Conservation (phyloP, 2,329 filamentous ascomycete species). For the Phaeosphaeria sp. region DNA sequence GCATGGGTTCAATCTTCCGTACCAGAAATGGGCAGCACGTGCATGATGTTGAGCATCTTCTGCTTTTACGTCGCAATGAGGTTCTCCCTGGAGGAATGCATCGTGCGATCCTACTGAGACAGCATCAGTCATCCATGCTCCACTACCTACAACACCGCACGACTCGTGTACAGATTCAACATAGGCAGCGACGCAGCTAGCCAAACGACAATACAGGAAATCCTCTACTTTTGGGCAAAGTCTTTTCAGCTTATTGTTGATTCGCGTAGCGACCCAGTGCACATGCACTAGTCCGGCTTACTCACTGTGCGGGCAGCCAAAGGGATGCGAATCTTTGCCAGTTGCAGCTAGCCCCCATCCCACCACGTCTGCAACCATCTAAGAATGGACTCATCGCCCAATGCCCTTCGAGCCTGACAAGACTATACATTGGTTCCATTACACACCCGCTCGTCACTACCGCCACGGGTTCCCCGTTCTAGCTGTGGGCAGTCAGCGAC, state of each 20-base stretch:
- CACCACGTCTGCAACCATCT: neutral
- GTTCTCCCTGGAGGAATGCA: constrained; percentile 1
- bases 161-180: neutral
- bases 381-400: neutral
- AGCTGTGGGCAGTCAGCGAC: neutral
- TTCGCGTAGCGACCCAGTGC: constrained; percentile 2
- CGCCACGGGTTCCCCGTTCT: neutral
- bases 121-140: neutral
- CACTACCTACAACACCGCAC: neutral
- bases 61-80: neutral
- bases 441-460: neutral
- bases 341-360: neutral
- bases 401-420: neutral
- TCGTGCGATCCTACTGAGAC: neutral
- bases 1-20: neutral
- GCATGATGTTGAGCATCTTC: neutral
- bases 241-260: neutral
- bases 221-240: neutral
- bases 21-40: neutral
- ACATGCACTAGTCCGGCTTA: constrained; percentile 1
- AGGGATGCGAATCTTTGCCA: neutral
- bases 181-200: neutral
- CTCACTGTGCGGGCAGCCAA: neutral
- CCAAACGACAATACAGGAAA: neutral
- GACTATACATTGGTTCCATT: neutral